Base-by-base conservation (phyloP, 2,329 filamentous ascomycete species). In the Daldinia eschscholtzii region DNA sequence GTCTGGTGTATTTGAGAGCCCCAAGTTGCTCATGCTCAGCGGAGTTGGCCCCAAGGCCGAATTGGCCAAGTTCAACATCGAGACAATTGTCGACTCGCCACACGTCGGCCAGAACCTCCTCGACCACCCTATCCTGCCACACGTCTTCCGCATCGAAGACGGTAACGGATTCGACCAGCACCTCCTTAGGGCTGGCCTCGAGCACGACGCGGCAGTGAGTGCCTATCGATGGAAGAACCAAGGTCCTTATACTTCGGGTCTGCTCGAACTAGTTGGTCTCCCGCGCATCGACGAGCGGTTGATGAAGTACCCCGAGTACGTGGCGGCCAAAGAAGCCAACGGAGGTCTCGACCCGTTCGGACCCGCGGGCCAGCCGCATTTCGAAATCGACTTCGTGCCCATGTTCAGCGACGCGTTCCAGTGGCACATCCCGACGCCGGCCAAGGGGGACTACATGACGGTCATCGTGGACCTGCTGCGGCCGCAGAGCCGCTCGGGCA, bases 81-180 rank as follows among this genome's bases (percentile, higher is more conserved):
- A 81, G 1, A 79, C 87, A 0, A 71, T 89, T 18, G 81, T 84
- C 3, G 83, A 91, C 68, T 85, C 88, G 0, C 85, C 86, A 0
- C 87, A 89, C 50, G 89, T 92, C 2, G 90, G 90, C 4, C 85
- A 84, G 64, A 89, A 91, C 78, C 81, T 92, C 3, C 82, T 89
- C 65, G 89, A 92, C 74, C 88, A 89, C 52, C 86, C 86, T 48
- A 86, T 85, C 67, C 82, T 88, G 33, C 81, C 83, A 0, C 80
- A 85, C 58, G 80, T 86, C 13, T 84, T 85, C 52, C 79, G 83
- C 9, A 74, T 84, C 72, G 80, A 82, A 70, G 79, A 84, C 53
- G 78, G 80, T 41, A 79, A 76, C 62, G 78, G 79, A 20, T 74
- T 84, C 5, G 82, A 84, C 48, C 72, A 82, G 50, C 73, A 81